phyloP scores from a whole-genome alignment of 2,329 filamentous ascomycete genomes.

The Cercospora berteroae region DNA sequence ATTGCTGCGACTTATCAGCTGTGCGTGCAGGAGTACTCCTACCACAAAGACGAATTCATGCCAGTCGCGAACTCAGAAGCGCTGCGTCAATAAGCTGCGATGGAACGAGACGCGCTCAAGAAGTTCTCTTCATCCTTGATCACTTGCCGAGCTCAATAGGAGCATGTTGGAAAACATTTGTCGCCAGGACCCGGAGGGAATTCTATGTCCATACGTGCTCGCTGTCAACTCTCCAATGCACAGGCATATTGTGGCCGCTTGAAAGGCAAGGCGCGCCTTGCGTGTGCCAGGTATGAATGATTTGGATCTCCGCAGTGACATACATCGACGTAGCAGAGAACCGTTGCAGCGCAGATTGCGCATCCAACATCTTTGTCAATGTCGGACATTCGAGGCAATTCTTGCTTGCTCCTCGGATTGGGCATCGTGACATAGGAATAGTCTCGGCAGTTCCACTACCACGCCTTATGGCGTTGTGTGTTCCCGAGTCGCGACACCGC shows the following conservation, averaged over 20 bases:
- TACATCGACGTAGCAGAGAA: neutral
- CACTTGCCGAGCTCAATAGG: neutral
- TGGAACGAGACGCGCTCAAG: neutral
- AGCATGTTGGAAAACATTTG: neutral
- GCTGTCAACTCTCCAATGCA: neutral
- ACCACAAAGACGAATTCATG: neutral
- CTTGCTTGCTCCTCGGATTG: neutral
- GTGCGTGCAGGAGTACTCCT: neutral
- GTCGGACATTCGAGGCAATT: neutral
- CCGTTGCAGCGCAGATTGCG: neutral
- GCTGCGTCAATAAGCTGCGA: neutral
- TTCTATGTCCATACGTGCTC: neutral
- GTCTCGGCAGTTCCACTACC: neutral
- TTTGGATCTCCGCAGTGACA: neutral
- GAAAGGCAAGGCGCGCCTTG: neutral
- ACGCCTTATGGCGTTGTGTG: neutral
- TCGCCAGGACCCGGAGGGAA: too few species aligned
- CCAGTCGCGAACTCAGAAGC: neutral
- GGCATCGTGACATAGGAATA: neutral
- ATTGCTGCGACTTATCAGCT: neutral
- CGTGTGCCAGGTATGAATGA: neutral
- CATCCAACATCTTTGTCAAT: neutral
- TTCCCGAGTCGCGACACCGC: neutral
- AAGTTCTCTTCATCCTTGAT: neutral
- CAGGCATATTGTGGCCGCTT: neutral